phyloP scores from a whole-genome alignment of 768 basidiomycete genomes.

The Fomitopsis serialis region DNA sequence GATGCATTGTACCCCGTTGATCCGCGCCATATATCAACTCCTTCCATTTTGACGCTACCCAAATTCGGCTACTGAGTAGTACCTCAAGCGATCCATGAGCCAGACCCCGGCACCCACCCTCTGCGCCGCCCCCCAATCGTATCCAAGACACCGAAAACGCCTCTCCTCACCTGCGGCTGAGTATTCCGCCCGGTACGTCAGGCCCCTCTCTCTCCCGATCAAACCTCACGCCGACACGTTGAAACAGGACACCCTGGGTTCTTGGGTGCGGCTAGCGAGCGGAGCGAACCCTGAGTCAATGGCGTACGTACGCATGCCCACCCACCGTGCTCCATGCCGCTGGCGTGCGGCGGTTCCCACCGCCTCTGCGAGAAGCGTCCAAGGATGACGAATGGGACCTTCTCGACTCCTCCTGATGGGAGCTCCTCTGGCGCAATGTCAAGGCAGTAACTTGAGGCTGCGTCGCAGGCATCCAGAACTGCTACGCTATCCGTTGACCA shows the following conservation, averaged over 20 bases:
- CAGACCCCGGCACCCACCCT: neutral
- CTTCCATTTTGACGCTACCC: no score
- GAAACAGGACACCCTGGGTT: neutral
- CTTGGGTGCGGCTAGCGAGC: neutral
- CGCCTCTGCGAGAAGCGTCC: neutral
- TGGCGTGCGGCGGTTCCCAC: neutral
- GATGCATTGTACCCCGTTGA: no score
- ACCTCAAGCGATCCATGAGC: neutral
- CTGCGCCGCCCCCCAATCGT: no score
- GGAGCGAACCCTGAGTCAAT: neutral
- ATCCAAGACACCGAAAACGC: neutral
- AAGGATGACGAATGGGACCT: neutral
- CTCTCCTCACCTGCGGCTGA: neutral
- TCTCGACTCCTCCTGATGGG: no score
- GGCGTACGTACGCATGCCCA: neutral
- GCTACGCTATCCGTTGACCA: no score
- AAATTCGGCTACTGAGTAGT: no score
- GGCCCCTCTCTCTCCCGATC: neutral
- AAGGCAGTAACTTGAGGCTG: no score
- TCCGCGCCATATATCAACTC: no score
- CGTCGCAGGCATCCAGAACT: no score
- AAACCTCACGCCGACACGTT: neutral
- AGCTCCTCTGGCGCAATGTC: no score
- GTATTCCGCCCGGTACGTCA: neutral
- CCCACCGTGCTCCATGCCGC: neutral